phyloP scores from a whole-genome alignment of 176 grass and related monocot species.

The Aegilops longissima region DNA sequence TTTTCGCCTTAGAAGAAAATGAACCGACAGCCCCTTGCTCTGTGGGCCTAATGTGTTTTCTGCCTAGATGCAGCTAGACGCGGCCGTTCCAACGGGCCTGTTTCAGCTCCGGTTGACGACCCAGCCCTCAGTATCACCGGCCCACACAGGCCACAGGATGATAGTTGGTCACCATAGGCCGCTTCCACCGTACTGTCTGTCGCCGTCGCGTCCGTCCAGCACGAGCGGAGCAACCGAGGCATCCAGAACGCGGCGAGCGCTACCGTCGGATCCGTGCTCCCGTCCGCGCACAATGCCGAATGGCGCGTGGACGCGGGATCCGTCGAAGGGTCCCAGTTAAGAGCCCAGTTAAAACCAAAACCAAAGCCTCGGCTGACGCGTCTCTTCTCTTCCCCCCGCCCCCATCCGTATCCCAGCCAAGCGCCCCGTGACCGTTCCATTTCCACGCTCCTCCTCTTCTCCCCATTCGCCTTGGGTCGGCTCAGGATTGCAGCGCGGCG shows the following conservation, averaged over 20 bases:
- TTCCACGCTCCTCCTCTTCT: not conserved
- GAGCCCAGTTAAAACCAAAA: not conserved
- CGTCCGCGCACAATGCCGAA: no score
- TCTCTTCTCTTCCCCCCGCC: not conserved
- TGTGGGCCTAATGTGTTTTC: no score
- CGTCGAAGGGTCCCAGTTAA: not conserved
- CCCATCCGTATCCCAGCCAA: constrained; percentile 13
- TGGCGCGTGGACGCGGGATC: not conserved
- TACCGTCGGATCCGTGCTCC: not conserved
- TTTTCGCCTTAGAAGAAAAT: no score
- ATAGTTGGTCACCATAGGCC: no score
- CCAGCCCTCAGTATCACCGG: no score
- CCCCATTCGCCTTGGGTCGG: not conserved
- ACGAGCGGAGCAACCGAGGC: not conserved
- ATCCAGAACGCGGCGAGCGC: not conserved
- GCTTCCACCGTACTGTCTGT: not conserved
- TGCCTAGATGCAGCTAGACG: no score
- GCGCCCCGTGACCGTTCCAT: not conserved
- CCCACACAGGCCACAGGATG: no score
- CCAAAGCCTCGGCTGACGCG: not conserved
- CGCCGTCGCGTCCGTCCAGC: not conserved
- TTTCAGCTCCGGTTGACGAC: no score
- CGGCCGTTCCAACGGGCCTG: no score
- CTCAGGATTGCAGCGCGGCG: not conserved
- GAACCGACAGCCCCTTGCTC: no score